A percentile compares a stretch with the other conserved stretches of the same genome.
phyloP scores from a whole-genome alignment of 768 basidiomycete species.

The Macrolepiota albuminosa region DNA sequence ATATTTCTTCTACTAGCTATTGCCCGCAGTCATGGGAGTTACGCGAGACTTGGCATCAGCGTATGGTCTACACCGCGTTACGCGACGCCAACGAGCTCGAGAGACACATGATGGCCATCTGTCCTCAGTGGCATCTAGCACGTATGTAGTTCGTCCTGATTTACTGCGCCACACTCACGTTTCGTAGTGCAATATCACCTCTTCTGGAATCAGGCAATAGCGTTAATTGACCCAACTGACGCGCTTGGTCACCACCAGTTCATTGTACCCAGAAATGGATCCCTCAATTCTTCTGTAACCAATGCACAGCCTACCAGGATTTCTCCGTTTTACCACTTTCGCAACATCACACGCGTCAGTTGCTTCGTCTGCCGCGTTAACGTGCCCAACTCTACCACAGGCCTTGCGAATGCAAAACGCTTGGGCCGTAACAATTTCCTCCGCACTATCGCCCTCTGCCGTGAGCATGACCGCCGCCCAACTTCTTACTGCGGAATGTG shows the following conservation, averaged over 20 bases:
- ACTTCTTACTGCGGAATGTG: conserved; percentile 62
- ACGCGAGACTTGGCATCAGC: conserved; percentile 53
- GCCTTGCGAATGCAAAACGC: conserved; percentile 50
- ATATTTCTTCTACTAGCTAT: conserved; percentile 35
- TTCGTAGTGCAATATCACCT: conserved; percentile 59
- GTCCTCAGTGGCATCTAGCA: conserved; percentile 54
- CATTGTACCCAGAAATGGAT: conserved; percentile 34
- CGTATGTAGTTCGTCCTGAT: conserved; percentile 36
- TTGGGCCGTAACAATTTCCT: conserved; percentile 35
- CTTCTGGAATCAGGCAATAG: conserved; percentile 66
- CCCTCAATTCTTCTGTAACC: conserved; percentile 29
- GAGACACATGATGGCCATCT: conserved; percentile 54
- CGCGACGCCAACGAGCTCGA: conserved; percentile 62
- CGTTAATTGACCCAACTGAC: conserved; percentile 60
- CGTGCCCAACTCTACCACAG: conserved; percentile 42
- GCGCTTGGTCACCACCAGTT: conserved; percentile 43
- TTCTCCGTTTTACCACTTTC: conserved; percentile 58
- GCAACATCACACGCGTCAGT: conserved; percentile 45
- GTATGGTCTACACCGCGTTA: conserved; percentile 57
- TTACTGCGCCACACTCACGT: not conserved
- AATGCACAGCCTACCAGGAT: conserved; percentile 31
- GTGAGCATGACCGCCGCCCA: conserved; percentile 55
- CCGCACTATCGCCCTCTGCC: conserved; percentile 48
- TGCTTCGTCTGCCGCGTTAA: conserved; percentile 74
- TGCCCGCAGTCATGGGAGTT: conserved; percentile 45